Evolutionary conservation across 192 early-diverging fungal genomes (phyloP).

Genomic region (Backusella luteola): DNA sequence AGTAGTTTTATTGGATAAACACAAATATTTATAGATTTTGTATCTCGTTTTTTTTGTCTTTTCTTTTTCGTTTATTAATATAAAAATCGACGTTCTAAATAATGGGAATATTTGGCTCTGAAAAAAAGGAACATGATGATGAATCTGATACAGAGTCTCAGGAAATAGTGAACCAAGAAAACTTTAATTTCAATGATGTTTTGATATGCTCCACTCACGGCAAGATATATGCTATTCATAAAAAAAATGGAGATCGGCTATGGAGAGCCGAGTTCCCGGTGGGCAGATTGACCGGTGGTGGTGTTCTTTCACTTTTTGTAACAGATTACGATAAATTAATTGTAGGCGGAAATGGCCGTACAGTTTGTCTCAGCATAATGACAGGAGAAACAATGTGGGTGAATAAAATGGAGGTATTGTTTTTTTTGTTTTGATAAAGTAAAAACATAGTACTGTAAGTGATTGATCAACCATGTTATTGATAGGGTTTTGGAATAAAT

Average conservation of each 20-base stretch:
- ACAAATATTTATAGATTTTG: neutral
- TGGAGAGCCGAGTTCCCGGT: constrained; percentile 14
- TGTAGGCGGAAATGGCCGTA: constrained; percentile 7
- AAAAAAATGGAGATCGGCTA: constrained; percentile 10
- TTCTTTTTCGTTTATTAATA: neutral
- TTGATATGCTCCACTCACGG: constrained; percentile 27
- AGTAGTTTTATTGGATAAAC: neutral
- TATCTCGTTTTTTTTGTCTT: neutral
- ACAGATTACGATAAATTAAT: constrained; percentile 21
- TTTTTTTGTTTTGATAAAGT: neutral
- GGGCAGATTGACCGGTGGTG: neutral
- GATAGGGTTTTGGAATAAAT: constrained; percentile 23
- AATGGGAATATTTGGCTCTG: neutral
- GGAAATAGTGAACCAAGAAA: neutral
- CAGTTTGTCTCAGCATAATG: constrained; percentile 11
- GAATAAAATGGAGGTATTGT: constrained; percentile 27
- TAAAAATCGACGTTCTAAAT: neutral
- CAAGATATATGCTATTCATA: constrained; percentile 22
- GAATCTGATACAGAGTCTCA: neutral
- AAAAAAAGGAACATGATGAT: neutral
- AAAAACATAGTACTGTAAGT: neutral
- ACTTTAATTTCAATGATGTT: constrained; percentile 14
- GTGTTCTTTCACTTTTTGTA: constrained; percentile 21
- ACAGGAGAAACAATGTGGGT: constrained; percentile 20
- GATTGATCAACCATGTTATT: neutral